phyloP scores from a whole-genome alignment of 208 protist species.

The Porcisia deanei region DNA sequence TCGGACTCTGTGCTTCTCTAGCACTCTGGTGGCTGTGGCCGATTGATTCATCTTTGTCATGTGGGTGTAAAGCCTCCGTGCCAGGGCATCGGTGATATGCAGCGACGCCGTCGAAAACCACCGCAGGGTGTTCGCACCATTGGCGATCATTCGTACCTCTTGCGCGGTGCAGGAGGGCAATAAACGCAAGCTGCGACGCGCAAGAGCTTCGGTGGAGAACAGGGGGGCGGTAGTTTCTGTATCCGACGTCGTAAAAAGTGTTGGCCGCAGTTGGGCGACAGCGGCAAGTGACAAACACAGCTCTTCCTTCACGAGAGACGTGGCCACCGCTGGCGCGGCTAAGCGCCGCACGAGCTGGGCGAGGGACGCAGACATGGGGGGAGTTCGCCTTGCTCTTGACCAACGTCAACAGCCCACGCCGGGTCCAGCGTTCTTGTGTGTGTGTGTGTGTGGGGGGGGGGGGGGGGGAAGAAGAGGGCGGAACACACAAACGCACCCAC shows the following conservation, averaged over 20 bases:
- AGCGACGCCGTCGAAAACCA: conserved; percentile 16
- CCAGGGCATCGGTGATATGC: conserved; percentile 40
- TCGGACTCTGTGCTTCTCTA: conserved; percentile 12
- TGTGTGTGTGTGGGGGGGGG: not conserved
- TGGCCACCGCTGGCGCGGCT: conserved; percentile 18
- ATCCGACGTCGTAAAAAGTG: not conserved
- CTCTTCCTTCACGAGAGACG: conserved; percentile 38
- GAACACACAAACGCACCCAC: not conserved
- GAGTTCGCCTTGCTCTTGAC: not conserved
- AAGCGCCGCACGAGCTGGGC: conserved; percentile 32
- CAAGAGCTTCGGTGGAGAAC: conserved; percentile 12
- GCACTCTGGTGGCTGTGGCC: not conserved
- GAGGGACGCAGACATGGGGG: conserved; percentile 10
- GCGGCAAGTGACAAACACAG: conserved; percentile 74
- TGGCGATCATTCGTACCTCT: conserved; percentile 68
- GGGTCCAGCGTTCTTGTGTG: not conserved
- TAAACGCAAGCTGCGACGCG: conserved; percentile 31
- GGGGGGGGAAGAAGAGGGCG: not conserved
- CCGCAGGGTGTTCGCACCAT: conserved; percentile 46
- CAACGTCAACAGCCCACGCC: not conserved
- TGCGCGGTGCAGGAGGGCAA: conserved; percentile 45
- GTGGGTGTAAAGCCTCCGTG: conserved; percentile 33
- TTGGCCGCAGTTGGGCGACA: conserved; percentile 34
- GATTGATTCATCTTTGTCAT: not conserved
- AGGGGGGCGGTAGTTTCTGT: conserved; percentile 1